phyloP scores from a whole-genome alignment of 345 rosid species.

The Dovyalis caffra region DNA sequence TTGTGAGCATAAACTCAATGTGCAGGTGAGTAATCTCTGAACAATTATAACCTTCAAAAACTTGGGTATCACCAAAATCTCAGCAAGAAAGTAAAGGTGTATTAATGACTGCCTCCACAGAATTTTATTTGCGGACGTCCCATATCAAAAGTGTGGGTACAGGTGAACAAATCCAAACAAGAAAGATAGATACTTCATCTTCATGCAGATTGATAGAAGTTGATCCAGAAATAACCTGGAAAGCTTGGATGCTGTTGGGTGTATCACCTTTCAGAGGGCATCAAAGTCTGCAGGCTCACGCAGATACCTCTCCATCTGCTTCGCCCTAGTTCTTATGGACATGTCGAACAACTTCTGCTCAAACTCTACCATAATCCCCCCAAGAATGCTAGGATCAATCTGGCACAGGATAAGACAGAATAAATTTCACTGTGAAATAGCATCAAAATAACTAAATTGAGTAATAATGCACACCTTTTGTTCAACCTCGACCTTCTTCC shows the following conservation, averaged over 20 bases:
- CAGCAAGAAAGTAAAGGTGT: slow-evolving; percentile 10
- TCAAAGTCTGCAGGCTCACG: slow-evolving; percentile 55
- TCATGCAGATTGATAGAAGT: not conserved
- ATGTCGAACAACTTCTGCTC: slow-evolving; percentile 88
- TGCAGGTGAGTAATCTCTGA: not conserved
- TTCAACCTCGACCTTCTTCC: slow-evolving; percentile 67
- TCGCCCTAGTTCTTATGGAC: slow-evolving; percentile 89
- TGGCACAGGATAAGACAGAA: slow-evolving; percentile 26
- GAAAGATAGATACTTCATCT: not conserved
- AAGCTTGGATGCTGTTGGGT: not conserved
- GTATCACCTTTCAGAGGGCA: not conserved
- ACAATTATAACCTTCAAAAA: not conserved
- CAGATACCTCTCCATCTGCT: slow-evolving; percentile 91
- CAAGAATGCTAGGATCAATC: slow-evolving; percentile 91
- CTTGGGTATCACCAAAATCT: not conserved
- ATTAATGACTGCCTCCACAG: slow-evolving; percentile 2
- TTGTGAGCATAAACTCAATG: no score
- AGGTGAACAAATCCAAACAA: slow-evolving; percentile 13
- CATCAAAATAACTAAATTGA: not conserved
- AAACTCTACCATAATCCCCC: slow-evolving; percentile 86
- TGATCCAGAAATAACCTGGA: not conserved
- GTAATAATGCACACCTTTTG: slow-evolving; percentile 60
- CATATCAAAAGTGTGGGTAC: not conserved
- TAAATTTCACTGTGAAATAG: not conserved
- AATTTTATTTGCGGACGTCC: slow-evolving; percentile 14